phyloP scores from a whole-genome alignment of 441 rosid genomes.

The Croton laevigatus region DNA sequence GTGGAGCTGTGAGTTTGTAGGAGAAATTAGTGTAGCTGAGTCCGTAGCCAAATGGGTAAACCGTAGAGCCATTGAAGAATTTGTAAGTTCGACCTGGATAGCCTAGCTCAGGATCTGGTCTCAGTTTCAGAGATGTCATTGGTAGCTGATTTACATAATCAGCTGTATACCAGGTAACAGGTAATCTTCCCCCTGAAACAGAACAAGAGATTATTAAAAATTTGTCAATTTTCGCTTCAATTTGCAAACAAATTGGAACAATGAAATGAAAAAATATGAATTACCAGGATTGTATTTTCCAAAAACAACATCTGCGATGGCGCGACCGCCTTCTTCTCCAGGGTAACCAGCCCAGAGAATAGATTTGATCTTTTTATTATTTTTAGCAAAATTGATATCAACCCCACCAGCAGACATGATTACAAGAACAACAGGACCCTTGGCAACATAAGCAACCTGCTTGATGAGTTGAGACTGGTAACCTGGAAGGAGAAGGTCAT shows the following conservation, averaged over 20 bases:
- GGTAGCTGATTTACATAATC: conserved; percentile 32
- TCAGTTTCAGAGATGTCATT: conserved; percentile 47
- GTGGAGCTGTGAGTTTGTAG: conserved; percentile 18
- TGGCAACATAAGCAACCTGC: conserved; percentile 32
- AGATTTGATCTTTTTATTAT: conserved; percentile 25
- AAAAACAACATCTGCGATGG: conserved; percentile 32
- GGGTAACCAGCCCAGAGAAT: conserved; percentile 56
- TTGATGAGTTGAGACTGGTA: conserved; percentile 35
- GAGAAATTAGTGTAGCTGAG: conserved; percentile 36
- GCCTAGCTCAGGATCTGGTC: conserved; percentile 32
- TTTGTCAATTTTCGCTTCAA: background rate
- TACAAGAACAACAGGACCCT: conserved; percentile 38
- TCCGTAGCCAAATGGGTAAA: conserved; percentile 43
- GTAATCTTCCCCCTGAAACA: conserved; percentile 40
- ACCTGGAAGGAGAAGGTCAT: conserved; percentile 40
- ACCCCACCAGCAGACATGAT: conserved; percentile 42
- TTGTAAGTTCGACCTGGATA: conserved; percentile 44
- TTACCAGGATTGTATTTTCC: conserved; percentile 20
- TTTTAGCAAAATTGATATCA: conserved; percentile 38
- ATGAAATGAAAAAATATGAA: no score
- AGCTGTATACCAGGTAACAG: conserved; percentile 39
- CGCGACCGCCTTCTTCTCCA: conserved; percentile 28
- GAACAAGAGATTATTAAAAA: background rate
- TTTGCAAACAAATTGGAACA: no score
- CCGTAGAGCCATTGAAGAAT: conserved; percentile 33